Evolutionary conservation across 805 yeast genomes (phyloP), one percentile per base, ranked within the genome.

Genomic region (Candida silvatica): DNA sequence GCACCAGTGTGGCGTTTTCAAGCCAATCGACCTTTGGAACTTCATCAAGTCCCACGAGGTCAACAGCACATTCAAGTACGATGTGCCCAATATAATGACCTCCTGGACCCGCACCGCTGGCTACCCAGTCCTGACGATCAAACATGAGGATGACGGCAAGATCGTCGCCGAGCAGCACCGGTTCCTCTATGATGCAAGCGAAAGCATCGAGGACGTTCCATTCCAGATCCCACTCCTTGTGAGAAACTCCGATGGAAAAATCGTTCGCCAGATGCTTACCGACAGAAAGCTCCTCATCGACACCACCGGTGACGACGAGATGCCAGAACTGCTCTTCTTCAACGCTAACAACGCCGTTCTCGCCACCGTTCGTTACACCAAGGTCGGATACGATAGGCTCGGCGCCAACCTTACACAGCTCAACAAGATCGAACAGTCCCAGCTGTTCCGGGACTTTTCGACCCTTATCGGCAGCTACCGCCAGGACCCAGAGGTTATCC

Each of bases 41-140:
- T 54, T 52, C 19, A 58, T 47, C 42, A 61, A 30, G 37, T 41
- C 38, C 2, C 54, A 52, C 34, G 26, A 40, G 18, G 37, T 43
- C 20, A 59, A 59, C 43, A 44, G 36, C 20, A n/a, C n/a, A n/a
- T 41, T 32, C 3, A 48, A 61, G 4, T 47, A 63, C 29, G 78
- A 75, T 45, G 45, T 76, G n/a, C 54, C 66, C 17, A 58, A 67
- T 0, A 71, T 77, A 35, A 58, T 69, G 41, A 67, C 71, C 41
- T 68, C 83, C 1, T 80, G 86, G 87, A 55, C 69, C 2, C 65
- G 72, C 46, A 53, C 66, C 11, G 65, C 78, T 0, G 87, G 88
- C 1, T 69, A 66, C 59, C 95, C 94, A 3, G 61, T 79, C 16
- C 46, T 84, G 19, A 58, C 64, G 27, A 85, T 80, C 12, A 54